A percentile compares a stretch with the other conserved stretches of the same genome.
These are phyloP conservation scores for Mrakia gelida DNA, from an alignment of 768 basidiomycete genomes.

Conservation along the genomic window DNA sequence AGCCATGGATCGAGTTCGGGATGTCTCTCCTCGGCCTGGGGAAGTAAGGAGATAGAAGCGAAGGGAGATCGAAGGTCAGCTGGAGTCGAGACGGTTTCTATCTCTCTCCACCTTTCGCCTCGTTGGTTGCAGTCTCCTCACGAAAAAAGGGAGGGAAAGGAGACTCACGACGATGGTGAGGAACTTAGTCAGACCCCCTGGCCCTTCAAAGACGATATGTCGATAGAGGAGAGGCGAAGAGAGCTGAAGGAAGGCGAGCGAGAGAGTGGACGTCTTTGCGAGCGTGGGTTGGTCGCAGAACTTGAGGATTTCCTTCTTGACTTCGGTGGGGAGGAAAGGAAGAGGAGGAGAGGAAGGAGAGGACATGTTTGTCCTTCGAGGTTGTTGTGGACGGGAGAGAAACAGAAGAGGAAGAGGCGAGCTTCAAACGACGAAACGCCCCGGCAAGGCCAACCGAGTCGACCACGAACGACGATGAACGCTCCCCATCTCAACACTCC, in stretches of 20 bases:
- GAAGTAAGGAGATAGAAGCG: background rate
- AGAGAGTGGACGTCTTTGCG: background rate
- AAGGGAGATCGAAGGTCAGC: background rate
- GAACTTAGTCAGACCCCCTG: background rate
- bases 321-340: background rate
- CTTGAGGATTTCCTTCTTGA: background rate
- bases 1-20: background rate
- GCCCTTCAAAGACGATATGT: background rate
- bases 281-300: background rate
- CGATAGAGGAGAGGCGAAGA: background rate
- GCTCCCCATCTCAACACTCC: slow-evolving; percentile 56
- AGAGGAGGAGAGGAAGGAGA: background rate
- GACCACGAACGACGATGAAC: background rate
- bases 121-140: too few relatives aligned
- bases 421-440: too few relatives aligned
- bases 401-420: too few relatives aligned
- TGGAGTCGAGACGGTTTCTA: background rate
- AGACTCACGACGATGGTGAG: background rate
- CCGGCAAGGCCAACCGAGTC: too few relatives aligned
- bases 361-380: too few relatives aligned
- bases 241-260: background rate
- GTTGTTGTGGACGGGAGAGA: too few relatives aligned
- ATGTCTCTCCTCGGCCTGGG: background rate
- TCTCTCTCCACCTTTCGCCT: too few relatives aligned
- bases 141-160: too few relatives aligned